Percentiles rank a stretch among this genome's conserved stretches.
Conservation (phyloP, 257 asterid genomes). For the Solanum ahanhuiri region DNA sequence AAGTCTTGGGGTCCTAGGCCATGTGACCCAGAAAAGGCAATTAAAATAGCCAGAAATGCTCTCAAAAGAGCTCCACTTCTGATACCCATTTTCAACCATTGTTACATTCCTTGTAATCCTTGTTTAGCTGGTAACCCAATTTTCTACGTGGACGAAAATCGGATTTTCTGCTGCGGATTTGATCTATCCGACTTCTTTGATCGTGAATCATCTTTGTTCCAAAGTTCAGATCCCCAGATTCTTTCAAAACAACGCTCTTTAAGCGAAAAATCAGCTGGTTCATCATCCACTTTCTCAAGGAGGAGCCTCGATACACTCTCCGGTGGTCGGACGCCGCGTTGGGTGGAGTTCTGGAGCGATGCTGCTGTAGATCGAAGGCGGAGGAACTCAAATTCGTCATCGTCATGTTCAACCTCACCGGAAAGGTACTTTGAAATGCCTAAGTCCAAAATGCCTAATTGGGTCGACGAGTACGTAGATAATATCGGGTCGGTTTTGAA, state of each 20-base stretch:
- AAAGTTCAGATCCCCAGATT: conserved; percentile 14
- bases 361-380: conserved; percentile 80
- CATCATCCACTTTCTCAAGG: conserved; percentile 36
- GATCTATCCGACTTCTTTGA: conserved; percentile 84
- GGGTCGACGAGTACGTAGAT: conserved; percentile 74
- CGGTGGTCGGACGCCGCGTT: conserved; percentile 54
- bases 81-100: conserved; percentile 76
- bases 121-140: conserved; percentile 82
- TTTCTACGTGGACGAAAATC: conserved; percentile 73
- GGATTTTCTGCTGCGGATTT: conserved; percentile 79
- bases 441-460: conserved; percentile 58
- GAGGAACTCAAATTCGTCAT: conserved; percentile 60
- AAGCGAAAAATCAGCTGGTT: conserved; percentile 33
- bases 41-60: conserved; percentile 63
- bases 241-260: conserved; percentile 34
- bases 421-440: conserved; percentile 61
- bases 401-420: conserved; percentile 72
- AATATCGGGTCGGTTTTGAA: conserved; percentile 75
- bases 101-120: conserved; percentile 83
- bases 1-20: conserved; percentile 90
- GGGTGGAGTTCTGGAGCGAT: conserved; percentile 99
- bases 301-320: conserved; percentile 40
- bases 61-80: conserved; percentile 78
- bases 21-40: conserved; percentile 56
- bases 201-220: conserved; percentile 52